Conservation (phyloP, 225 moss, liverwort and hornwort genomes). For the Bryoerythrophyllum caledonicum region DNA sequence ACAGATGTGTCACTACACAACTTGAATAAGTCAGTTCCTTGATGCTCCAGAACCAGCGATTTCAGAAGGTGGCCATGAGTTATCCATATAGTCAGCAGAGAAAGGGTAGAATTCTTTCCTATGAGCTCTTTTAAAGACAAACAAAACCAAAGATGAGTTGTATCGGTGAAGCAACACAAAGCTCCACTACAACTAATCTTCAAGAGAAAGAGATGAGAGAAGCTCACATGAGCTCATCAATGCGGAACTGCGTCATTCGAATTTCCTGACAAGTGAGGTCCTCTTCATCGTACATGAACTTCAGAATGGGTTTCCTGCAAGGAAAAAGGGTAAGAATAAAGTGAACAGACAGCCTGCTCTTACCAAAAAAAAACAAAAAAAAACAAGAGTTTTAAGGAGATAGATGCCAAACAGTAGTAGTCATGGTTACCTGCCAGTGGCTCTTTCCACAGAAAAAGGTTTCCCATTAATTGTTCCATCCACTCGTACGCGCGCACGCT, state of each 20-base stretch:
- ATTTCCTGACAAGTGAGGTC: conserved; percentile 95
- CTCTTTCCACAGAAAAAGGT: conserved; percentile 78
- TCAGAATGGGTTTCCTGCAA: conserved; percentile 73
- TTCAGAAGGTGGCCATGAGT: neutral
- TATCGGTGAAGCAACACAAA: neutral
- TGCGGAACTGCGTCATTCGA: conserved; percentile 81
- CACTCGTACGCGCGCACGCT: conserved; percentile 81
- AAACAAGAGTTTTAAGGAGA: neutral
- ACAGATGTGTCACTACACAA: conserved; percentile 83
- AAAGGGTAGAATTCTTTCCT: too few relatives aligned
- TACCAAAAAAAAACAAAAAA: neutral
- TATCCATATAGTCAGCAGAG: too few relatives aligned
- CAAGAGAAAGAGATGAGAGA: neutral
- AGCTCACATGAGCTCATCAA: conserved; percentile 87
- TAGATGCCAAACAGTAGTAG: conserved; percentile 9
- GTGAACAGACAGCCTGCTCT: neutral
- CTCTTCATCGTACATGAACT: conserved; percentile 70
- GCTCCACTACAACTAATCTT: neutral
- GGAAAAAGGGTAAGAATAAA: conserved; percentile 7
- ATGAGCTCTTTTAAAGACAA: too few relatives aligned
- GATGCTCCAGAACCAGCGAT: conserved; percentile 1
- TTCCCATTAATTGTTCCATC: conserved; percentile 81
- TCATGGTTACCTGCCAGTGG: conserved; percentile 69
- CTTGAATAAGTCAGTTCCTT: conserved; percentile 38
- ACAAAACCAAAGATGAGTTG: too few relatives aligned